Conservation (phyloP, 768 basidiomycete genomes). For the Mycena alexandri region DNA sequence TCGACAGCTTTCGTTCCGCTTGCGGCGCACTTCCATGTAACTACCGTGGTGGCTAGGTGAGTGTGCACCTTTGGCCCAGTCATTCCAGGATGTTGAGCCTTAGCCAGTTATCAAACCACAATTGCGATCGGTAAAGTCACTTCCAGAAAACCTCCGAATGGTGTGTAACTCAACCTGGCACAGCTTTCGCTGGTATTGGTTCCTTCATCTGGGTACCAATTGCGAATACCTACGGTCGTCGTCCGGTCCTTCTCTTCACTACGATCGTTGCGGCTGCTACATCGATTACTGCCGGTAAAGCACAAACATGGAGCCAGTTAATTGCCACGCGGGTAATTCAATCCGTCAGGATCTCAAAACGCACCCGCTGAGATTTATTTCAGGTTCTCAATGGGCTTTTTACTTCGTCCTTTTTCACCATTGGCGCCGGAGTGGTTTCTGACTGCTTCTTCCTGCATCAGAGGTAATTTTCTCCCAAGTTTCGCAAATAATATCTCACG, state of each 20-base stretch:
- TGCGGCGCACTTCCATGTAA: conserved; percentile 27
- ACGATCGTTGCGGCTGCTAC: conserved; percentile 36
- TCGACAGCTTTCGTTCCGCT: conserved; percentile 28
- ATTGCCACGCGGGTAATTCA: conserved; percentile 28
- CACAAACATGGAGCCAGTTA: conserved; percentile 33
- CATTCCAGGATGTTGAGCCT: neutral
- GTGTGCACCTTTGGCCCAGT: neutral
- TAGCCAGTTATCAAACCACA: conserved; percentile 26
- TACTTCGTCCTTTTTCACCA: conserved; percentile 30
- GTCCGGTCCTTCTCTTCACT: conserved; percentile 38
- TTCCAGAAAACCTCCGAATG: neutral
- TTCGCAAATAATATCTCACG: conserved; percentile 49
- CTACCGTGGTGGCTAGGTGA: conserved; percentile 30
- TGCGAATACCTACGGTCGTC: conserved; percentile 40
- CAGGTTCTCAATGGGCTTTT: conserved; percentile 32
- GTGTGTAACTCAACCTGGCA: conserved; percentile 6
- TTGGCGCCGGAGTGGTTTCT: conserved; percentile 31
- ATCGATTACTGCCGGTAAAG: conserved; percentile 34
- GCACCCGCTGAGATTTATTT: neutral
- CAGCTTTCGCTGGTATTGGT: conserved; percentile 36
- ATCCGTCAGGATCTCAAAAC: neutral
- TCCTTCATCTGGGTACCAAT: conserved; percentile 41
- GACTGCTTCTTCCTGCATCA: conserved; percentile 49
- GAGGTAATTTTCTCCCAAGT: conserved; percentile 52
- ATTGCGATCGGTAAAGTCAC: conserved; percentile 15